Evolutionary conservation across 208 protist genomes (phyloP), one percentile per base, ranked within the genome.

Genomic region (Trypanosoma mega): DNA sequence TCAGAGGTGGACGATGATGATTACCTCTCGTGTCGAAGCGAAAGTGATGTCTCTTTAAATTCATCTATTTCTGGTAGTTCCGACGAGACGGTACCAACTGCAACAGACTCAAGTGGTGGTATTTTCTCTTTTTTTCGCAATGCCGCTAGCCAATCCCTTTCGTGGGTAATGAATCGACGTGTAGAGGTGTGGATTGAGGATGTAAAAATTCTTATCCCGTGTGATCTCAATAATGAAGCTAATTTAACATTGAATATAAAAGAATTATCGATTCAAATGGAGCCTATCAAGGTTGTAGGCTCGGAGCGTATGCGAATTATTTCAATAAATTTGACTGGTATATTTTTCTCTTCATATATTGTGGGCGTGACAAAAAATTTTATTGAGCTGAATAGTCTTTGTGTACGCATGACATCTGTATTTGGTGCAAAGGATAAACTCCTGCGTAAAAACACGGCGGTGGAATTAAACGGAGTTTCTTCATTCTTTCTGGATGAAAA

Each of bases 1-100:
- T 43, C 36, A 4, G 66, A 33, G 12, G 57, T 41, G 16, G 64
- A 79, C 18, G 60, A 76, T n/a, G 72, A 87, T 27, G 85, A 89
- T 33, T 76, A 85, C 21, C 68, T 75, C 27, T 92, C 85, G 12
- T 93, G 85, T 65, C 53, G 48, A 34, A 90, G 85, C 65, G 82
- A 76, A 34, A 57, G 56, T 58, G 77, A 89, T 14, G 14, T 45
- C 11, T 71, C 66, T 0, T 71, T 55, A 36, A 58, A 54, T 37
- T 63, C 69, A 43, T 51, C 43, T n/a, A 68, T 63, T 3, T 65
- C 63, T 14, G 52, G 20, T 7, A 53, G 57, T 1, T 31, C 43
- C 2, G 45, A 48, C 12, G 56, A 21, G 3, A 61, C 68, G 2
- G 46, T 39, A 2, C 11, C 48, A 14, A 41, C 50, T 21, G 43